Base-by-base conservation (phyloP, 495 filamentous ascomycete genomes). In the Mycothermus thermophilus region DNA sequence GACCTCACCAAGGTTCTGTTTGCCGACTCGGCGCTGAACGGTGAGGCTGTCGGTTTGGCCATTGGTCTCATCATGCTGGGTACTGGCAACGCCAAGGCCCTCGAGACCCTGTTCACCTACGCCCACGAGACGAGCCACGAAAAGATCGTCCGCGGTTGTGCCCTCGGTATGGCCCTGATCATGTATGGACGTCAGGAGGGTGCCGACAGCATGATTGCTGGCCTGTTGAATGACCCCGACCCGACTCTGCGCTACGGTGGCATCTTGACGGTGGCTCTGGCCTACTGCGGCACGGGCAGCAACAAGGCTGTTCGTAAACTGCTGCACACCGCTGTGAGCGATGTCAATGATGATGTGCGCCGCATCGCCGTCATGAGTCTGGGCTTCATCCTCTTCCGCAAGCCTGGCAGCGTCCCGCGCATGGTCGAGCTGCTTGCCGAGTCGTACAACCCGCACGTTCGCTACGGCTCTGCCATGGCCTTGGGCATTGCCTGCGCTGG, bases 391-490 rank as follows among this genome's bases (percentile, higher is more conserved):
- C 71, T 99, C 28, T 99, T 99, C 77, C 71, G 92, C 39, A 99
- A 96, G 63, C 85, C 93, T 25, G 83, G 83, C 47, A 93, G 85
- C 46, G 92, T 99, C 15, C 92, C 92, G 16, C 81, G 92, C 34
- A 96, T 99, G 83, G 92, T 99, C n/a, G 92, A 99, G 62, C 69
- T 99, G 16, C 74, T 99, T 11, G 84, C 87, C 5, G 92, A 99
- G 57, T 93, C 85, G 0, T 99, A 99, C 65, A 99, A 99, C 55
- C 92, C 92, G 13, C 92, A 99, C 53, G 92, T 99, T 19, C 80
- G 92, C 28, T 99, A 99, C 43, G 92, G 92, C 48, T 93, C 92
- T 3, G 87, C 92, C 19, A 95, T 99, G 83, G 92, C 92, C 11
- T 72, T 99, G 10, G 92, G 92, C 59, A 96, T 99, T 46, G 90